Base-by-base conservation (phyloP, 768 basidiomycete species). In the Suillus spraguei region DNA sequence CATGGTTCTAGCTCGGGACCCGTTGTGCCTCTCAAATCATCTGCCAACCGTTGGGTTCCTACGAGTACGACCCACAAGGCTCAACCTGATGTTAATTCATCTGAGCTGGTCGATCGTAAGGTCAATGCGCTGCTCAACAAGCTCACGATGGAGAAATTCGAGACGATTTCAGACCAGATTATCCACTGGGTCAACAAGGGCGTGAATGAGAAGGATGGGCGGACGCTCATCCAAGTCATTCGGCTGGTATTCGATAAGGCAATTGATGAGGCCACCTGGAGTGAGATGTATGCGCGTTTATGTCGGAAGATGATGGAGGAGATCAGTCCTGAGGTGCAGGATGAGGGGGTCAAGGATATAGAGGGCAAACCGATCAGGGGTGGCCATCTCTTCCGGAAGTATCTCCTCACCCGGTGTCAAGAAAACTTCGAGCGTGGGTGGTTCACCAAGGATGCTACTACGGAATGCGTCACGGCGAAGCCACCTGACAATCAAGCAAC, bases 371-470 rank as follows among this genome's bases (percentile, higher is more conserved):
- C 92, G n/a, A 90, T 96, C 63, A 83, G 90, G 49, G 97, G 97
- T 69, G 96, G 97, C 56, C 89, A 92, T 64, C 85, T 98, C 47
- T 99, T 99, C 90, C 84, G 97, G 66, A 97, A 97, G 79, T 98
- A 98, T 78, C 85, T 99, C 24, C 84, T 99, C 62, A 97, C 96
- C 74, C 87, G 95, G 50, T 99, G 96, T 78, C 96, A 97, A 74
- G 94, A 97, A 73, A 95, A 98, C 78, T 98, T 99, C 76, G 97
- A 99, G 81, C 87, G 89, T 65, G 95, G 95, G 7, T 98, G 96
- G 96, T 85, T 90, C 44, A 87, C 88, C 28, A 93, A 95, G 76
- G 94, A 96, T 72, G 82, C 90, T 9, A 87, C 95, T 0, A 91
- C 92, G 22, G 89, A 88, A 7, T 95, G 95, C 17, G 96, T 95